A percentile compares a stretch with the other conserved stretches of the same genome.
phyloP scores from a whole-genome alignment of 1,139 yeast species.

The Candida labiduridarum region DNA sequence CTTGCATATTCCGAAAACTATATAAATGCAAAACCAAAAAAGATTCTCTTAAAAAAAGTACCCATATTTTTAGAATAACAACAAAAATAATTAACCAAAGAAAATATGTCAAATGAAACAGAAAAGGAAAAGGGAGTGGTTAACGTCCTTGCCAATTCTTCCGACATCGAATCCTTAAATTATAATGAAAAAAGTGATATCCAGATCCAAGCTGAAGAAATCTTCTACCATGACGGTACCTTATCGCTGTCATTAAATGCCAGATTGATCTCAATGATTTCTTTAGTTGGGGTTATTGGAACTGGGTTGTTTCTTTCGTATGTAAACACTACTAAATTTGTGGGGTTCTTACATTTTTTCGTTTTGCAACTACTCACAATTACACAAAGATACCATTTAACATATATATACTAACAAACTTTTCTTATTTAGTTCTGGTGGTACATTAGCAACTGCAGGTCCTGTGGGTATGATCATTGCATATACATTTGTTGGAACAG shows the following conservation, averaged over 20 bases:
- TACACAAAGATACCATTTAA: not conserved
- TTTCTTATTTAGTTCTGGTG: conserved; percentile 18
- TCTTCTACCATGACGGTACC: not conserved
- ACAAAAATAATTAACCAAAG: no score
- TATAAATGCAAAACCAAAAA: no score
- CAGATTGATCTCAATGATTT: conserved; percentile 35
- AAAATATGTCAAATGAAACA: not conserved
- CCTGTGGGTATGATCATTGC: conserved; percentile 25
- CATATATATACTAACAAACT: no score
- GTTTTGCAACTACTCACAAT: not conserved
- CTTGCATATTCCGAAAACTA: no score
- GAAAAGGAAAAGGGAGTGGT: not conserved
- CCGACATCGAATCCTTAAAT: not conserved
- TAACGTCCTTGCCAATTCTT: not conserved
- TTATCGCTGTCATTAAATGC: conserved; percentile 19
- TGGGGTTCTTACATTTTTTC: not conserved
- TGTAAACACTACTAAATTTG: not conserved
- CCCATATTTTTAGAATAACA: no score
- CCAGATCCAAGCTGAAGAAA: not conserved
- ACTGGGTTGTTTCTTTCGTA: conserved; percentile 19
- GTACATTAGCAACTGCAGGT: conserved; percentile 22
- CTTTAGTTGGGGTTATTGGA: conserved; percentile 33
- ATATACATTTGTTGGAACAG: conserved; percentile 24
- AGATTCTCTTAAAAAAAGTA: no score
- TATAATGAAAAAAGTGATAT: not conserved